Conservation (phyloP, 106 monocot species). For the Agapanthus africanus region DNA sequence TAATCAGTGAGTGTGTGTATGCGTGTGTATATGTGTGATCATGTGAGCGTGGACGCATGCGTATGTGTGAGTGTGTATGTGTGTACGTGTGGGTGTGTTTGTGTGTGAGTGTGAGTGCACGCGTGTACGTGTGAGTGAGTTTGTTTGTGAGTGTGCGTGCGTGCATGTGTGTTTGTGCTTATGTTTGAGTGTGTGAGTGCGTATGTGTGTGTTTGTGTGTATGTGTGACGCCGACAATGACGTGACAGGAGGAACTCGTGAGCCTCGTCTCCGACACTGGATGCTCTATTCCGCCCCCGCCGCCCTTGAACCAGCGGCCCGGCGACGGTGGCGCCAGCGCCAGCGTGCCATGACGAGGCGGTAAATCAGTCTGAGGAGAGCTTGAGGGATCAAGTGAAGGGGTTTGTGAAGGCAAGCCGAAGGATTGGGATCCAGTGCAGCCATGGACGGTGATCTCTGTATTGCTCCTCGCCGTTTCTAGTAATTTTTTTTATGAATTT, state of each 20-base stretch:
- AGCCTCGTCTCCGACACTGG: slow-evolving; percentile 36
- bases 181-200: too few relatives aligned
- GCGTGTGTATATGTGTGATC: too few relatives aligned
- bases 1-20: too few relatives aligned
- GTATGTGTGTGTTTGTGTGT: too few relatives aligned
- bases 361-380: slow-evolving; percentile 34
- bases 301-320: neutral
- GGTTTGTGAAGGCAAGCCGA: slow-evolving; percentile 64
- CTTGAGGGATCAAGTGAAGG: slow-evolving; percentile 72
- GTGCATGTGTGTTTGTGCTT: too few relatives aligned
- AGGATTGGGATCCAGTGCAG: slow-evolving; percentile 49
- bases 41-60: too few relatives aligned
- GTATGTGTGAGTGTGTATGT: too few relatives aligned
- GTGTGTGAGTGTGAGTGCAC: too few relatives aligned
- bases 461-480: slow-evolving; percentile 48
- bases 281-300: slow-evolving; percentile 22
- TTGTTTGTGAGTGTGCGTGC: too few relatives aligned
- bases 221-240: slow-evolving; percentile 30
- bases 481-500: slow-evolving; percentile 20
- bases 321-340: neutral
- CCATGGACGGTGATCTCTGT: slow-evolving; percentile 71
- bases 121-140: too few relatives aligned
- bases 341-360: slow-evolving; percentile 2
- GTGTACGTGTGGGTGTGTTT: too few relatives aligned
- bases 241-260: slow-evolving; percentile 62